Percentiles rank a stretch among this genome's conserved stretches.
These are phyloP conservation scores for Papiliotrema flavescens DNA, from an alignment of 1,284 basidiomycete species.

Conservation along the genomic window DNA sequence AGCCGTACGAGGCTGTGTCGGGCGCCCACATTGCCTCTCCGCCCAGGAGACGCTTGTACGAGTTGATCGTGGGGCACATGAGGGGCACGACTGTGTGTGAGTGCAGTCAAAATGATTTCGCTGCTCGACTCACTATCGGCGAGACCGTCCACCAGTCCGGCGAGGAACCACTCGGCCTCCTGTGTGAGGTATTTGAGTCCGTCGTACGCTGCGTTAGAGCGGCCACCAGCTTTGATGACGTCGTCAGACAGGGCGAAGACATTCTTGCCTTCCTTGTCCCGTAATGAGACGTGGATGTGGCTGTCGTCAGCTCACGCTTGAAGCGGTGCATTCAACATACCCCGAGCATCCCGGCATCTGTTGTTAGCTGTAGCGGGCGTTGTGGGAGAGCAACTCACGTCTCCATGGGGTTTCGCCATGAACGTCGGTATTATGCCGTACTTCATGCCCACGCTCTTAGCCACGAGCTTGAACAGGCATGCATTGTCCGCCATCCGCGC, in stretches of 20 bases:
- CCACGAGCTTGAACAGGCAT: slow-evolving; percentile 84
- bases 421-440: slow-evolving; percentile 87
- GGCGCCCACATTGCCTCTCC: slow-evolving; percentile 95
- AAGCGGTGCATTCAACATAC: slow-evolving; percentile 49
- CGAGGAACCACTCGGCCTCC: slow-evolving; percentile 86
- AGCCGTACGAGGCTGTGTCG: slow-evolving; percentile 81
- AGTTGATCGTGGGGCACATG: slow-evolving; percentile 88
- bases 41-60: slow-evolving; percentile 96
- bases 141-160: slow-evolving; percentile 82
- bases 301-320: slow-evolving; percentile 34
- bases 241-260: slow-evolving; percentile 62
- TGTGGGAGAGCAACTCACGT: slow-evolving; percentile 56
- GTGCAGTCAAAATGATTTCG: background rate
- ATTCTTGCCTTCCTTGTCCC: slow-evolving; percentile 67
- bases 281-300: slow-evolving; percentile 87
- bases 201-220: slow-evolving; percentile 65
- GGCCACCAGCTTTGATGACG: slow-evolving; percentile 60
- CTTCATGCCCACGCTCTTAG: slow-evolving; percentile 88
- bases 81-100: slow-evolving; percentile 46
- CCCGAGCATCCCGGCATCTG: slow-evolving; percentile 88
- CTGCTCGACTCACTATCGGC: slow-evolving; percentile 63
- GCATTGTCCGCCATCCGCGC: slow-evolving; percentile 91
- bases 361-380: slow-evolving; percentile 2
- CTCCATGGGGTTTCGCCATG: slow-evolving; percentile 95
- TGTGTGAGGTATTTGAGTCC: slow-evolving; percentile 82